These are phyloP conservation scores for Austropuccinia psidii DNA, from an alignment of 1,284 basidiomycete genomes.

Conservation along the genomic window DNA sequence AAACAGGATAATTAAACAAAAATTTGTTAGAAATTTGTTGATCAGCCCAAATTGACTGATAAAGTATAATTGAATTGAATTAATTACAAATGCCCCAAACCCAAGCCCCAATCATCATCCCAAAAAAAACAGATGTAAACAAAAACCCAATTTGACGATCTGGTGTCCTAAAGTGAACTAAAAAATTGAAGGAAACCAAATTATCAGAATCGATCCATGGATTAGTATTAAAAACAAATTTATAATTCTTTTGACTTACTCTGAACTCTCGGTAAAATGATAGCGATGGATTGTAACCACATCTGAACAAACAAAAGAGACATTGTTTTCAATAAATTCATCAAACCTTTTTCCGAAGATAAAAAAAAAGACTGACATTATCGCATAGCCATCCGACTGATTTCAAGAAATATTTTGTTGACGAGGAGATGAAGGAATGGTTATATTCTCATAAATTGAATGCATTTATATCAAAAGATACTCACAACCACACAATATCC, in stretches of 20 bases:
- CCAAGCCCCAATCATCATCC: conserved; percentile 93
- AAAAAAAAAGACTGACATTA: conserved; percentile 8
- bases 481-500: conserved; percentile 34
- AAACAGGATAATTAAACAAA: neutral
- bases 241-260: conserved; percentile 4
- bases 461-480: neutral
- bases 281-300: conserved; percentile 35
- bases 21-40: neutral
- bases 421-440: neutral
- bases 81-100: conserved; percentile 44
- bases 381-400: conserved; percentile 35
- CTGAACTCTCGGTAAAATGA: conserved; percentile 34
- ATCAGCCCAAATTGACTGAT: too few relatives aligned
- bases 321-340: neutral
- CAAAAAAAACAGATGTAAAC: conserved; percentile 72
- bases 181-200: neutral
- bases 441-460: neutral
- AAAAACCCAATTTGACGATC: conserved; percentile 66
- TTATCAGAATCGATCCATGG: neutral
- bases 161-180: conserved; percentile 27
- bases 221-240: too few relatives aligned
- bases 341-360: neutral
- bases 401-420: neutral
- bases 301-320: neutral
- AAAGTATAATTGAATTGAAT: neutral